Percentiles rank a stretch among this genome's conserved stretches.
Conservation (phyloP, 306 rosid species). For the Psophocarpus tetragonolobus region DNA sequence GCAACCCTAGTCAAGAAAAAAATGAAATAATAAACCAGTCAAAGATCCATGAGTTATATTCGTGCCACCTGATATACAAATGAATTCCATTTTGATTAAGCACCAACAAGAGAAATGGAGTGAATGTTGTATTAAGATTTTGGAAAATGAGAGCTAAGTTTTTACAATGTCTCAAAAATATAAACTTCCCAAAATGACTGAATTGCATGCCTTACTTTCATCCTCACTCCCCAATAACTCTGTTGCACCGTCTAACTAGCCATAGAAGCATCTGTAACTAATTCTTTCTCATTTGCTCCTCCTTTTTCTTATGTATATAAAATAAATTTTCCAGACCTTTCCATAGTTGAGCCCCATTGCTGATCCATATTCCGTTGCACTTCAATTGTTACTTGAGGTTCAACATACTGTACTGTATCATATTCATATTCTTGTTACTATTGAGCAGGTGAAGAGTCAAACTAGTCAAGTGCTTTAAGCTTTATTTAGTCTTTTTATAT, state of each 20-base stretch:
- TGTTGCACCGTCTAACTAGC: not conserved
- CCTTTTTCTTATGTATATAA: too few species aligned
- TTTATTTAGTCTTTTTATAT: not conserved
- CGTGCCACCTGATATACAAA: not conserved
- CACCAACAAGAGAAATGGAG: not conserved
- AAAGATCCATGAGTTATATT: not conserved
- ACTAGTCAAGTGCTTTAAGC: not conserved
- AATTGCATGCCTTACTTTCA: not conserved
- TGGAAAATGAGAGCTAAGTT: not conserved
- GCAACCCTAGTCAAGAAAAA: not conserved
- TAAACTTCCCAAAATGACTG: not conserved
- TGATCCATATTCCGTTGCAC: not conserved
- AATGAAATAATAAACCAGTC: not conserved
- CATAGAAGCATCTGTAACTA: too few species aligned
- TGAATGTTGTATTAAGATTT: not conserved
- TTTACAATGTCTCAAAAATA: not conserved
- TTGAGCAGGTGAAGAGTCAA: not conserved
- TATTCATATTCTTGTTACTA: not conserved
- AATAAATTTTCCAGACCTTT: not conserved
- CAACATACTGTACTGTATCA: not conserved
- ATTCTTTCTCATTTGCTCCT: too few species aligned
- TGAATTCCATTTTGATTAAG: not conserved
- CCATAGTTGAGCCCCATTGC: not conserved
- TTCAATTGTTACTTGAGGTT: not conserved
- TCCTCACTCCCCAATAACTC: not conserved